Percentiles rank a stretch among this genome's conserved stretches.
Conservation (phyloP, 257 asterid genomes). For the Nicotiana otophora region DNA sequence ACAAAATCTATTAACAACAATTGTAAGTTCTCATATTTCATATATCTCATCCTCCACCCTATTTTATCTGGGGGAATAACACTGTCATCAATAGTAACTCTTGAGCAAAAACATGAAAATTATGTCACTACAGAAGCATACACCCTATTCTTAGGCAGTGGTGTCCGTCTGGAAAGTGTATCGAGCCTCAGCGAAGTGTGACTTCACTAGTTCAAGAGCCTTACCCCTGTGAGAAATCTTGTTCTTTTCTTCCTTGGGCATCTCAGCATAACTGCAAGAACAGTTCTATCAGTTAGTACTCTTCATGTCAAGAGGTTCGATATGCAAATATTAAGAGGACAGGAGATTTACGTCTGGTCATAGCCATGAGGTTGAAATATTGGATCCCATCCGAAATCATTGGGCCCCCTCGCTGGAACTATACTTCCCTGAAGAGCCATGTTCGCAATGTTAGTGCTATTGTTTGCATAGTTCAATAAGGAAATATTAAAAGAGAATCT, state of each 20-base stretch:
- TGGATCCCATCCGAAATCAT: slow-evolving; percentile 98
- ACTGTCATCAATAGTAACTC: background rate
- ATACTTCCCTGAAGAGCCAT: slow-evolving; percentile 69
- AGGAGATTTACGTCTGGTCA: slow-evolving; percentile 58
- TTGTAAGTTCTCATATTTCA: background rate
- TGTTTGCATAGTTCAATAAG: background rate
- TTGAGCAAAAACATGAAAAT: background rate
- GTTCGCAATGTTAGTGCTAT: background rate
- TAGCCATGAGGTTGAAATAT: slow-evolving; percentile 87
- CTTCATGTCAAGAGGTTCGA: background rate
- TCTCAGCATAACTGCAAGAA: slow-evolving; percentile 78
- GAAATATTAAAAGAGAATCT: background rate
- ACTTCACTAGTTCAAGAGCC: slow-evolving; percentile 78
- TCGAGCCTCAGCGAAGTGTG: slow-evolving; percentile 69
- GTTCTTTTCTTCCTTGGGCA: slow-evolving; percentile 87
- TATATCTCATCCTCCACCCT: slow-evolving; percentile 4
- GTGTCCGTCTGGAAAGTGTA: slow-evolving; percentile 48
- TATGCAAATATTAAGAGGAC: background rate
- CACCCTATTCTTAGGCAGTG: slow-evolving; percentile 14
- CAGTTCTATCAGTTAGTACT: slow-evolving; percentile 7
- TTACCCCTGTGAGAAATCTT: slow-evolving; percentile 79
- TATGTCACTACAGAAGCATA: background rate
- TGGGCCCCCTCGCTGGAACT: slow-evolving; percentile 85
- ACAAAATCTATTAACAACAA: no score
- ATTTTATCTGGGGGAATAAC: background rate